Base-by-base conservation (phyloP, 306 rosid species). In the Lathyrus tuberosus region DNA sequence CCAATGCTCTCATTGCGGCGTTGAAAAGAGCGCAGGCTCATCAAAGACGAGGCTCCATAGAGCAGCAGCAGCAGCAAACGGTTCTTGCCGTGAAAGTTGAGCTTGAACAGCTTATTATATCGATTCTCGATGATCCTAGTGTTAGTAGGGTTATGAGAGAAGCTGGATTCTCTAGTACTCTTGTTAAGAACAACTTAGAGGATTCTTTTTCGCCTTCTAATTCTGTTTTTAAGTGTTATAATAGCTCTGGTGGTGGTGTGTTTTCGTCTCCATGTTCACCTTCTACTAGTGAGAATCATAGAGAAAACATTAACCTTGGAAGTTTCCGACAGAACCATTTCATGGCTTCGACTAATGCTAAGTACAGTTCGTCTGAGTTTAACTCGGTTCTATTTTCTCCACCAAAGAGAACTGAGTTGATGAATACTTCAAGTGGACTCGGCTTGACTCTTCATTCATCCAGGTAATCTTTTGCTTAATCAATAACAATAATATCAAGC, bases 101-200 rank as follows among this genome's bases (percentile, higher is more conserved):
- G 83, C 82, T 91, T n/a, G 97, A 95, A 49, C 96, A 91, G 82
- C 97, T 95, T 14, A 83, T 91, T 4, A 81, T 95, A 28, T 95
- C 99, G 4, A 91, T 95, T 57, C 89, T 95, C 4, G 99, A 95
- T 52, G 99, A 95, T 58, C 99, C 99, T 10, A 86, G 93, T 77
- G 99, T 95, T 37, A 95, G 96, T 69, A 81, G 97, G 76, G 99
- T 95, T 65, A 95, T 95, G 99, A 85, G 96, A 62, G 99, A 95
- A 46, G 99, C 99, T 49, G 96, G 99, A 0, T 91, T 87, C 62
- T 95, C 99, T 1, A 95, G 99, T 62, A 86, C 90, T 35, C 79
- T 82, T 48, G 92, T 91, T 22, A 95, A 95, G 80, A 83, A 58
- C 85, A 88, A 83, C 52, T 49, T 94, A 5, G 96, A 94, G 31